Base-by-base conservation (phyloP, 2,329 filamentous ascomycete species). In the Coniochaeta pulveracea region DNA sequence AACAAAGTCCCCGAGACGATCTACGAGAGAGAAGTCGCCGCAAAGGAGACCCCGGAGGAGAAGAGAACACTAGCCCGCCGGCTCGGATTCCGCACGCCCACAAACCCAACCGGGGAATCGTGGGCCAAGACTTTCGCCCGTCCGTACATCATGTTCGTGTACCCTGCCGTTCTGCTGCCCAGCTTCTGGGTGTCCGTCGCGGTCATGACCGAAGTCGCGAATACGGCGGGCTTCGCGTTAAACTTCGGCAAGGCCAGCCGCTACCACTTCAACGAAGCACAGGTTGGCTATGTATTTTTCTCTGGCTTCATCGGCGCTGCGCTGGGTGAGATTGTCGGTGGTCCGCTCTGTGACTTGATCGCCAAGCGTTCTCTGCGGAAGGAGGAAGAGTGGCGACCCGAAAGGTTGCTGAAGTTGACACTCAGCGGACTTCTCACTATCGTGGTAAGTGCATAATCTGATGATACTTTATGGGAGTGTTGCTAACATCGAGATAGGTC, bases 201-300 rank as follows among this genome's bases (percentile, higher is more conserved):
- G 10, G 37, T 35, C 34, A 43, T 43, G 41, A 43, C 39, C 19
- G 39, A 43, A 19, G 39, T 43, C 2, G 39, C 37, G 35, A 43
- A 41, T 34, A 43, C 41, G 28, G 41, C 41, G n/a, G 41, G 39
- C 14, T 41, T 43, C 19, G 29, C 41, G 5, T 34, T 43, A 30
- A 43, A 41, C 35, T 43, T 43, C 25, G 41, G 39, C 19, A 11
- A 21, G 9, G 34, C 25, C 15, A 35, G 27, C 29, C 27, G 33
- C 15, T 41, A 29, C 24, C 28, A 37, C 23, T 40, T 39, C 23
- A 40, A 22, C 17, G 36, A 35, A 9, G 28, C 34, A 15, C 39
- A 43, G 29, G 34, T 41, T 22, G 41, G 41, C 19, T 41, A 35
- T 33, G 39, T 39, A 29, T 41, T 37, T 21, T 31, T 41, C 21